Base-by-base conservation (phyloP, 1,284 basidiomycete genomes). In the Ustilago sp. region DNA sequence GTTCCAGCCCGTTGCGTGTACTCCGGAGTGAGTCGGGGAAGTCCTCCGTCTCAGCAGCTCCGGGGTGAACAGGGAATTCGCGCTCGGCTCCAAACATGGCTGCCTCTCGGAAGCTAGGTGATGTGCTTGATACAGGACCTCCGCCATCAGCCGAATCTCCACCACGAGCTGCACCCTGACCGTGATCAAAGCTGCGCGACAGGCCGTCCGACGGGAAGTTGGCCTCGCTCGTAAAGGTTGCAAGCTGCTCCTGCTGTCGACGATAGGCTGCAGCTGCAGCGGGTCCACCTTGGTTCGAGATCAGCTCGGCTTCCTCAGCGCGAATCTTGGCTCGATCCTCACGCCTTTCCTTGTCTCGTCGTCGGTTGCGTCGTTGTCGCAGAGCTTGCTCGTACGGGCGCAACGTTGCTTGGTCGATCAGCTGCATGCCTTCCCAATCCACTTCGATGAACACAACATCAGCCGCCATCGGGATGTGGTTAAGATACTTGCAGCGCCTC, bases 371-470 rank as follows among this genome's bases (percentile, higher is more conserved):
- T 13, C 84, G 74, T 31, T 83, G 76, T 19, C 72, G 59, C 36
- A 85, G 66, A 13, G 74, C 83, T 52, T 80, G 77, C 53, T 80
- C 80, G 67, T 81, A 85, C 13, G 80, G 78, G 47, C 72, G 66
- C 53, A 83, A 65, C 11, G 79, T 78, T 13, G 74, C 51, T 47
- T 73, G 73, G 50, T 63, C 67, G 50, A 83, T 69, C 50, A 78
- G 50, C n/a, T 60, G 48, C 69, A 84, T 83, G 36, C 59, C 64
- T 32, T 81, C 73, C 84, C 83, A 85, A 52, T 98, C 92, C 3
- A 94, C 91, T 87, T 99, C 95, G 68, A 98, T 89, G 85, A 99
- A 98, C 13, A 95, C 92, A 48, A 98, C 93, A 84, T 98, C 95
- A 15, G 93, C 92, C 54, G 94, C 92, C 77, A 94, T 92, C 0